These are phyloP conservation scores for Ambrosia hybrid DNA, from an alignment of 140 eudicot genomes.

Conservation along the genomic window DNA sequence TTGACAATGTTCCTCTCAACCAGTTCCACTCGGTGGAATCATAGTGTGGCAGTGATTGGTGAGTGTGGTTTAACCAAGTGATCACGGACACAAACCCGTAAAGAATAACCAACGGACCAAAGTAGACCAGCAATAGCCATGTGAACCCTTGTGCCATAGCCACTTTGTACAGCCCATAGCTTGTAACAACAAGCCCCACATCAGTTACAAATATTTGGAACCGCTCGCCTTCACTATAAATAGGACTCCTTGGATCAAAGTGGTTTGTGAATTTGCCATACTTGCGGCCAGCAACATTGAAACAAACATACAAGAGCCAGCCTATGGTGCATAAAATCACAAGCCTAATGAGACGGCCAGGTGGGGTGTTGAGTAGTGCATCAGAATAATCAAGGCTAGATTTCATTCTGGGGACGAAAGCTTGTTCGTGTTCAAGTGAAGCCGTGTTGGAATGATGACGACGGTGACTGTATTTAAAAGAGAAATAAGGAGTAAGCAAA, in stretches of 20 bases:
- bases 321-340: conserved; percentile 25
- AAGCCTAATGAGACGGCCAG: conserved; percentile 28
- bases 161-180: conserved; percentile 23
- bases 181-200: conserved; percentile 20
- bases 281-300: conserved; percentile 30
- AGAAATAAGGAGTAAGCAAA: conserved; percentile 32
- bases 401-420: conserved; percentile 28
- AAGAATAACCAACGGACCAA: conserved; percentile 24
- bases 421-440: conserved; percentile 26
- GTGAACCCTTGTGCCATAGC: conserved; percentile 2
- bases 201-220: conserved; percentile 24
- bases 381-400: not conserved
- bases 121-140: conserved; percentile 25
- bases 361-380: conserved; percentile 27
- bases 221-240: conserved; percentile 34
- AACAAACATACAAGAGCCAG: conserved; percentile 25
- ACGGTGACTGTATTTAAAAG: conserved; percentile 37
- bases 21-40: conserved; percentile 40
- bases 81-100: conserved; percentile 30
- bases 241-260: conserved; percentile 28
- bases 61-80: conserved; percentile 38
- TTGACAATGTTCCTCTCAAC: conserved; percentile 35
- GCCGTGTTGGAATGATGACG: conserved; percentile 28
- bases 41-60: conserved; percentile 30
- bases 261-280: conserved; percentile 33